Conservation (phyloP, 2,329 filamentous ascomycete species). For the Phialophora macrospora region DNA sequence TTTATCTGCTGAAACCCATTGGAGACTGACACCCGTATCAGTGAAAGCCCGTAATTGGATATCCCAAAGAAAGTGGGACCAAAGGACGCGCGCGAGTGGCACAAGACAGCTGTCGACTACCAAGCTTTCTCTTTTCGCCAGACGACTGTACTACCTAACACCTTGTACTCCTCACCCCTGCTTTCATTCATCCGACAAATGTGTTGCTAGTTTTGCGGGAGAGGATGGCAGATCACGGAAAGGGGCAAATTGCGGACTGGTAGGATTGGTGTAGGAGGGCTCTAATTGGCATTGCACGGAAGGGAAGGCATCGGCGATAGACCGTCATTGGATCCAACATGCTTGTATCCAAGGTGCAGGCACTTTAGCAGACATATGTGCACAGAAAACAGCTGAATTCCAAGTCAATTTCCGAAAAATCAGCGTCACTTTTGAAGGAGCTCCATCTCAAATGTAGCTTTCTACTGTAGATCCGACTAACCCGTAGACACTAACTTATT, state of each 20-base stretch:
- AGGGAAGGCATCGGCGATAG: constrained; percentile 3
- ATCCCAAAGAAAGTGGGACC: neutral
- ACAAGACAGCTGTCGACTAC: constrained; percentile 6
- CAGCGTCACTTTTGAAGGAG: neutral
- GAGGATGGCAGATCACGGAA: constrained; percentile 5
- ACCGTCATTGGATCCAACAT: neutral
- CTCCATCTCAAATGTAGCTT: neutral
- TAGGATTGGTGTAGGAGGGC: neutral
- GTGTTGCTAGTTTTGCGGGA: constrained; percentile 29
- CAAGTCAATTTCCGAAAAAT: neutral
- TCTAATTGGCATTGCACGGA: neutral
- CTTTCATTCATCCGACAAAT: constrained; percentile 30
- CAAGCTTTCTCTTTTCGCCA: constrained; percentile 21
- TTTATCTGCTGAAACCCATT: constrained; percentile 30
- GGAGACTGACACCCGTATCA: constrained; percentile 38
- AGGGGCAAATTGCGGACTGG: neutral
- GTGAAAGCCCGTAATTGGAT: constrained; percentile 30
- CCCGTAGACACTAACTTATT: neutral
- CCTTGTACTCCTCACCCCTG: constrained; percentile 8
- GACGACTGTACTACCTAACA: constrained; percentile 19
- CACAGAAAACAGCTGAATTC: constrained; percentile 4
- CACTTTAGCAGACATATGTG: constrained; percentile 15
- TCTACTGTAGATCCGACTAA: neutral
- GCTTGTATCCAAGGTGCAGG: constrained; percentile 3
- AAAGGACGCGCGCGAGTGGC: neutral